Evolutionary conservation across 1,284 basidiomycete species (phyloP).

Genomic region (Naganishia sp.): DNA sequence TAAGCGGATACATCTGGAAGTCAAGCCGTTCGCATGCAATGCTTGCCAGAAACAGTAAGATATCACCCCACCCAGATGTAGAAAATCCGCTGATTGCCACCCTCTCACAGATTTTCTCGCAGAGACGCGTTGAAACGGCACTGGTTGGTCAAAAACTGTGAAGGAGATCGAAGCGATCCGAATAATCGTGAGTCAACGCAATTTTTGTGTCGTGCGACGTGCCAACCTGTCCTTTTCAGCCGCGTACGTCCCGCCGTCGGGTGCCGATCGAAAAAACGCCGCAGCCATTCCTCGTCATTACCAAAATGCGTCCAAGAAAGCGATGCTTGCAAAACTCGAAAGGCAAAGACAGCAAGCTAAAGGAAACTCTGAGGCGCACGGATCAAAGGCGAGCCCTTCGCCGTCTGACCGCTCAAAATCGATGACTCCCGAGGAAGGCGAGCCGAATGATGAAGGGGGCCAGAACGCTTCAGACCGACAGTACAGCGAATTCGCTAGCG

Average conservation of each 20-base stretch:
- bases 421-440: not conserved
- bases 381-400: slow-evolving; percentile 8
- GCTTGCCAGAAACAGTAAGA: slow-evolving; percentile 54
- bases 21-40: slow-evolving; percentile 55
- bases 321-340: slow-evolving; percentile 1
- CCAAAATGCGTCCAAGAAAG: slow-evolving; percentile 12
- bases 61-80: not conserved
- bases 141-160: slow-evolving; percentile 56
- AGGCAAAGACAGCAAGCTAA: slow-evolving; percentile 4
- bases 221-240: not conserved
- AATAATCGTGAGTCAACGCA: slow-evolving; percentile 19
- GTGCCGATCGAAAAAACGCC: slow-evolving; percentile 21
- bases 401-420: slow-evolving; percentile 13
- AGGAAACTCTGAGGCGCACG: not conserved
- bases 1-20: slow-evolving; percentile 55
- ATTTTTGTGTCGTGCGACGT: not conserved
- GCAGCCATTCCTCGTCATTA: slow-evolving; percentile 25
- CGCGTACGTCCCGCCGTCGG: slow-evolving; percentile 5
- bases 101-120: slow-evolving; percentile 49
- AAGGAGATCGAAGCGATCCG: slow-evolving; percentile 46
- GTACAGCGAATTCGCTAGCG: not conserved
- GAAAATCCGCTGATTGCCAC: not conserved
- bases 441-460: not conserved
- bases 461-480: not conserved
- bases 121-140: slow-evolving; percentile 56